Evolutionary conservation across 164 flowering plant species (phyloP).

Genomic region (Berberis thunbergii): DNA sequence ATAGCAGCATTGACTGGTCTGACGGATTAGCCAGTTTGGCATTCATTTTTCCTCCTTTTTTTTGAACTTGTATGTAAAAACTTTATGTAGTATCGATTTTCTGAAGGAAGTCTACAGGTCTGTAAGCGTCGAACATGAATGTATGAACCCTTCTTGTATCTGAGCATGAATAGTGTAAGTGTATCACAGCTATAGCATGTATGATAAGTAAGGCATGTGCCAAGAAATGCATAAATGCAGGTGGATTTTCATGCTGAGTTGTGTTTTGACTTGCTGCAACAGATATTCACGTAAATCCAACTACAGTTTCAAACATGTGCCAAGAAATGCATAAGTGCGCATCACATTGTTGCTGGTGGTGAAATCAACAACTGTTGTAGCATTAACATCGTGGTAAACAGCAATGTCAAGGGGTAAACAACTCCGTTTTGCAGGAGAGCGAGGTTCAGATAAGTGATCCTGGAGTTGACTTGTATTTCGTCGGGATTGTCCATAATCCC

Average conservation of each 20-base stretch:
- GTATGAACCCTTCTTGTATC: too few relatives aligned
- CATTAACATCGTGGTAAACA: constrained; percentile 65
- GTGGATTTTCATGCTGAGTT: background rate
- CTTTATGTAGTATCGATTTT: background rate
- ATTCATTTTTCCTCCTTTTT: background rate
- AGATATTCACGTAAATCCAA: constrained; percentile 1
- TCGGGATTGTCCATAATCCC: too few relatives aligned
- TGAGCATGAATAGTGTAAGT: too few relatives aligned
- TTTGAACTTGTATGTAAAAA: constrained; percentile 5
- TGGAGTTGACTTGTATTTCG: constrained; percentile 38
- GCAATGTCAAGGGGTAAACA: constrained; percentile 64
- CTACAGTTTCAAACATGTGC: constrained; percentile 6
- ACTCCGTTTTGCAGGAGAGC: constrained; percentile 57
- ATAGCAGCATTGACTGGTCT: background rate
- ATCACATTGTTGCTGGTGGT: constrained; percentile 14
- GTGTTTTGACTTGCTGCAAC: background rate
- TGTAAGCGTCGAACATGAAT: background rate
- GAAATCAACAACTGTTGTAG: constrained; percentile 25
- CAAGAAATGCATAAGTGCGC: constrained; percentile 5
- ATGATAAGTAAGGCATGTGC: constrained; percentile 1
- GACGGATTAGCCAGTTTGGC: background rate
- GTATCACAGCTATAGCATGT: constrained; percentile 1
- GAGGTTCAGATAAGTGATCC: constrained; percentile 49
- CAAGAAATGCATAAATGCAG: constrained; percentile 6
- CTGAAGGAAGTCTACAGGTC: background rate